These are phyloP conservation scores for Coemansia sp. DNA, from an alignment of 192 early-diverging fungal species.

Conservation along the genomic window DNA sequence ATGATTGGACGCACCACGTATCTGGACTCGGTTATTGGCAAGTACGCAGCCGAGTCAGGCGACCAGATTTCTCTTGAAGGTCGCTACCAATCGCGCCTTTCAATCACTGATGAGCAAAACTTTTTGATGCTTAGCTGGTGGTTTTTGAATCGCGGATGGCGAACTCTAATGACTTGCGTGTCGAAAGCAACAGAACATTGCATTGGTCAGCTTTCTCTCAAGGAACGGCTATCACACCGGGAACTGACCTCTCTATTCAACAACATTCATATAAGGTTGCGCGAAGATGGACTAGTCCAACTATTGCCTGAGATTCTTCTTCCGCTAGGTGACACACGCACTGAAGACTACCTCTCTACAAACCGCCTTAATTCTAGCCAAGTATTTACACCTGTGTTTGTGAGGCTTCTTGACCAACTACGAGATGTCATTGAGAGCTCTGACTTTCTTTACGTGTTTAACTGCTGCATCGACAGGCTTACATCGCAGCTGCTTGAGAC, in stretches of 20 bases:
- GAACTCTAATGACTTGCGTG: constrained; percentile 65
- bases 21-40: constrained; percentile 64
- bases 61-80: constrained; percentile 26
- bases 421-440: constrained; percentile 80
- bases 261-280: constrained; percentile 59
- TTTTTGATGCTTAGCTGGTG: constrained; percentile 92
- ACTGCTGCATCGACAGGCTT: constrained; percentile 46
- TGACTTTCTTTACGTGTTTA: constrained; percentile 44
- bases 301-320: constrained; percentile 27
- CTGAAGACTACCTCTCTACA: constrained; percentile 32
- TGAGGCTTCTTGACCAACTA: constrained; percentile 78
- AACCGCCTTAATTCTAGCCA: constrained; percentile 46
- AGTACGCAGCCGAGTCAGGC: constrained; percentile 15
- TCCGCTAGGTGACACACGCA: constrained; percentile 36
- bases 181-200: constrained; percentile 49
- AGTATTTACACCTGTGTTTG: constrained; percentile 63
- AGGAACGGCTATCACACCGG: constrained; percentile 61
- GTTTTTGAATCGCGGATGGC: constrained; percentile 88
- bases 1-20: constrained; percentile 90
- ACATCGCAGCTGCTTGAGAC: constrained; percentile 48
- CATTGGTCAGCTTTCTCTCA: constrained; percentile 57
- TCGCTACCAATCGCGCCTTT: constrained; percentile 25
- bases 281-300: constrained; percentile 36
- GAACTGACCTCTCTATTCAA: constrained; percentile 59
- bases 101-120: constrained; percentile 63